Base-by-base conservation (phyloP, 2,329 filamentous ascomycete species). In the Sclerotinia sclerotiorum region DNA sequence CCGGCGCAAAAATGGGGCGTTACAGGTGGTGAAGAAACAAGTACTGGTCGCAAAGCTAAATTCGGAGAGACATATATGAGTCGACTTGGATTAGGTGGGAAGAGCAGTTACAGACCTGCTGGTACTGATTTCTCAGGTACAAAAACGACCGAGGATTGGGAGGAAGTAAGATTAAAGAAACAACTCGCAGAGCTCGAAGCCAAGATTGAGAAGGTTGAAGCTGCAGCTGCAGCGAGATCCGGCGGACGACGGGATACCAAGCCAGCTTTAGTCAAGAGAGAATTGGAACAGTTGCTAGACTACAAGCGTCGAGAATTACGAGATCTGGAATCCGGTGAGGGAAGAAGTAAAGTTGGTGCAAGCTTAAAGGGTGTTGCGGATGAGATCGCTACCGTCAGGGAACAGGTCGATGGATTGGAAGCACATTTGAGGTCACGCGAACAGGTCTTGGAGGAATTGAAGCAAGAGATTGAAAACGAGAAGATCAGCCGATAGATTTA, bases 21-120 rank as follows among this genome's bases (percentile, higher is more conserved):
- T 70, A 88, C 90, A 71, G 87, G 89, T 60, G 91, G 94, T 77
- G 92, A 96, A 64, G 86, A 87, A 72, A 97, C 94, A 0, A 82
- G 86, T 48, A 95, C 93, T 0, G 94, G 94, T 69, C 90, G 92
- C 77, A 99, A 99, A 82, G 90, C 93, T 74, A 97, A 97, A 81
- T 99, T 99, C 77, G 95, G 95, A 73, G 95, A 99, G 79, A 92
- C 97, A 72, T 99, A 98, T 80, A 87, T 99, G 68, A 96, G 92
- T 70, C 89, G 95, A 17, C 85, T 99, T 51, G 95, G 95, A 10
- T 84, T 89, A 7, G 87, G 88, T 27, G 87, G 88, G 65, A 90
- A 94, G 76, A 88, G 90, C 73, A 89, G 87, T 69, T 94, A 95
- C 81, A 90, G 91, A 77, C 87, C 91, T 11, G 84, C 90, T 52